Base-by-base conservation (phyloP, 2,329 filamentous ascomycete species). In the Aspergillus flavus region DNA sequence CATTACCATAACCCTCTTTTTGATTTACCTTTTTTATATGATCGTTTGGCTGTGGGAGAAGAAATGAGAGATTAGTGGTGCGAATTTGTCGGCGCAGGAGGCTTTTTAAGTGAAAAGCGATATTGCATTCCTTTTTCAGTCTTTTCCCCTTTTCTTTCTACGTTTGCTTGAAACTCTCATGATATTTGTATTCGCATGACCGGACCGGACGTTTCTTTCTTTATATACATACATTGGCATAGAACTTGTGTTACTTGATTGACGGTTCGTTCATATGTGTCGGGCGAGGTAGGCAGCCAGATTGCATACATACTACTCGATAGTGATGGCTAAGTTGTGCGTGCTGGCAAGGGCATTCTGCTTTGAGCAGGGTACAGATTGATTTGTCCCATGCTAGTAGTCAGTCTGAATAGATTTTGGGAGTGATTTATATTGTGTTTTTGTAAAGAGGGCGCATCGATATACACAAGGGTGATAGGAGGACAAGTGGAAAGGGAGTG, bases 171-270 rank as follows among this genome's bases (percentile, higher is more conserved):
- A 41, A 16, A 23, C 54, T 53, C 48, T 16, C 21, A 26, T 57
- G 14, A 46, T 61, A 21, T 59, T 55, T 26, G 14, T 50, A 52
- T 64, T 64, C 54, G 62, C 62, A 69, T 69, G 48, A 61, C 50
- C 28, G 67, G 63, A 57, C 60, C 36, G 67, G 62, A 57, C 45
- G 53, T 54, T 36, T 66, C 45, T 62, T 59, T 64, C 36, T 58
- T 56, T 66, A 65, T 68, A 68, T 65, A 68, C 61, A 68, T 69
- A 68, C 60, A 64, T 60, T 62, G 58, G 58, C 55, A 70, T 69
- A 71, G 67, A 69, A 53, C 59, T 63, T 57, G 56, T 41, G 28
- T 53, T 62, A 61, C 16, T 55, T 54, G 41, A 43, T 57, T 59
- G 57, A 50, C 54, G 52, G 46, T 63, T 56, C 53, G 45, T 48